Percentiles rank a stretch among this genome's conserved stretches.
Evolutionary conservation across 805 yeast genomes (phyloP).

Genomic region (Candida fluviatilis): DNA sequence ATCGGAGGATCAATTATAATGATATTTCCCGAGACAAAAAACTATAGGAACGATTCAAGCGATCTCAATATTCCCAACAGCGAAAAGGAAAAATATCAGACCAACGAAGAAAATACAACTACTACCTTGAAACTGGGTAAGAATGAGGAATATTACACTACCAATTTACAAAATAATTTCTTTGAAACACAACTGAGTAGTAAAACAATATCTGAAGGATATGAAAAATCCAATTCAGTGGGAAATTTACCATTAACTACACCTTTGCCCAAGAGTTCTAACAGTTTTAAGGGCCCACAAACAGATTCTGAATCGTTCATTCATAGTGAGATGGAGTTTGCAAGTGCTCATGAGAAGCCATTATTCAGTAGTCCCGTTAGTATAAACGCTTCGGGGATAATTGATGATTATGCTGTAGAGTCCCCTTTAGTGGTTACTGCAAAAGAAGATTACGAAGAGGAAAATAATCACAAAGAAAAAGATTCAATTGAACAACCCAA

Average conservation of each 20-base stretch:
- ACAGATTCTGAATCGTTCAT: background rate
- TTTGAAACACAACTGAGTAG: too few species aligned
- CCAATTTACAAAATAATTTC: too few species aligned
- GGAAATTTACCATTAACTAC: too few species aligned
- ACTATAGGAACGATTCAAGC: too few species aligned
- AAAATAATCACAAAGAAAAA: background rate
- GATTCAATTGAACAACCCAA: background rate
- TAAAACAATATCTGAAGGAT: too few species aligned
- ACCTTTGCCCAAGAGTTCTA: too few species aligned
- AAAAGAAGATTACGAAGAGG: background rate
- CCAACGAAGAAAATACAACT: too few species aligned
- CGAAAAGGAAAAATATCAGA: too few species aligned
- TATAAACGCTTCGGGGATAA: background rate
- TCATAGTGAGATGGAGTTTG: background rate
- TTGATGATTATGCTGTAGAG: slow-evolving; percentile 2
- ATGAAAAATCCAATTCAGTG: too few species aligned
- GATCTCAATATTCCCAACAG: too few species aligned
- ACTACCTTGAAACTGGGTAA: too few species aligned
- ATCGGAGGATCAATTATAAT: slow-evolving; percentile 25
- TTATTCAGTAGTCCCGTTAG: background rate
- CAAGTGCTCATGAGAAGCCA: background rate
- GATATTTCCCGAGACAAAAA: slow-evolving; percentile 43
- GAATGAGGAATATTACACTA: too few species aligned
- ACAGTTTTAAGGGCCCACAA: background rate
- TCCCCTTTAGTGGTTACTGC: background rate